Conservation (phyloP, 768 basidiomycete species). For the Lactarius sanguifluus region DNA sequence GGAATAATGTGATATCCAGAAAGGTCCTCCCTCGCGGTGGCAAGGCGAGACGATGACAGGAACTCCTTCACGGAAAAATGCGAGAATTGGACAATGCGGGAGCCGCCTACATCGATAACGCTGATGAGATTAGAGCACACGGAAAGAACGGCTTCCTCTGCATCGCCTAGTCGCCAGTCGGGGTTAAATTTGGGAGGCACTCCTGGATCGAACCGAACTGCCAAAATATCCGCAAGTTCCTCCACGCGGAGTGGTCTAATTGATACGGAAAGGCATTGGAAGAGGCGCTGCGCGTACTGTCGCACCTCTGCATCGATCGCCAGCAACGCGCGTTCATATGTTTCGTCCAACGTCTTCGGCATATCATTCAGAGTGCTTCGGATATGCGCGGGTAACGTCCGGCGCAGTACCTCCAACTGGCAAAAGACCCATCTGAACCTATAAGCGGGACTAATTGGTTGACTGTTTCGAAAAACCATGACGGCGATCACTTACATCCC, state of each 20-base stretch:
- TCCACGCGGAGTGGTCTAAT: constrained; percentile 7
- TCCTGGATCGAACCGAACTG: neutral
- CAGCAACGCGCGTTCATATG: neutral
- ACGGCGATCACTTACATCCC: neutral
- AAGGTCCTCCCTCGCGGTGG: neutral
- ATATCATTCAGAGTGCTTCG: neutral
- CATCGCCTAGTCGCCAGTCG: constrained; percentile 14
- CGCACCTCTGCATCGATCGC: neutral
- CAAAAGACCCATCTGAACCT: constrained; percentile 16
- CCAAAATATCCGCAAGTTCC: constrained; percentile 13
- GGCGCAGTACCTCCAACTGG: constrained; percentile 1
- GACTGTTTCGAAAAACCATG: too few relatives aligned
- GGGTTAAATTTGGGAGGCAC: neutral
- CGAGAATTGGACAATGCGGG: constrained; percentile 5
- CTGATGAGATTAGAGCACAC: constrained; percentile 8
- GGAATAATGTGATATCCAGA: constrained; percentile 5
- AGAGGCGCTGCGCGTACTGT: constrained; percentile 7
- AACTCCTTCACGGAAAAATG: constrained; percentile 21
- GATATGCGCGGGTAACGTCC: neutral
- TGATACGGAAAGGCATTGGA: constrained; percentile 9
- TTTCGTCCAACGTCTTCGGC: constrained; percentile 7
- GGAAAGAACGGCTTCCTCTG: neutral
- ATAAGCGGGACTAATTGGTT: neutral
- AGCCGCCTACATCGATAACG: neutral
- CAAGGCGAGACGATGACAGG: constrained; percentile 3